These are phyloP conservation scores for Alternaria viburni DNA, from an alignment of 2,329 filamentous ascomycete species.

Conservation along the genomic window DNA sequence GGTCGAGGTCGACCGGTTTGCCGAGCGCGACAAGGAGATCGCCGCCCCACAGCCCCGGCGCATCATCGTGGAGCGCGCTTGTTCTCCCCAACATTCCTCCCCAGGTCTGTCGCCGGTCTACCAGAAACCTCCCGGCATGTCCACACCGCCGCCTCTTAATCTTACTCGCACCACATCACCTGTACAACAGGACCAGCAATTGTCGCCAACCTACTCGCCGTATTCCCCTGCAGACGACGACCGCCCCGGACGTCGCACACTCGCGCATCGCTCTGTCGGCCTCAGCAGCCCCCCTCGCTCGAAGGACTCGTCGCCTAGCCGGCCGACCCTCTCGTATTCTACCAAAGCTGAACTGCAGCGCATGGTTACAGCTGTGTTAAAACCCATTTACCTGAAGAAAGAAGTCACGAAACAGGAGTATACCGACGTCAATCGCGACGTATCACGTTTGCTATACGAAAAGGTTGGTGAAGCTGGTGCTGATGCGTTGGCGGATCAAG, in stretches of 20 bases:
- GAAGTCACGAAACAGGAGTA: constrained; percentile 88
- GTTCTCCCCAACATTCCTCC: constrained; percentile 62
- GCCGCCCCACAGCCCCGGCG: constrained; percentile 48
- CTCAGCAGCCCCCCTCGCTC: constrained; percentile 57
- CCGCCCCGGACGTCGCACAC: constrained; percentile 46
- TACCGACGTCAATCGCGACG: constrained; percentile 86
- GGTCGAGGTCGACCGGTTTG: constrained; percentile 66
- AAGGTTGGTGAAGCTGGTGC: constrained; percentile 58
- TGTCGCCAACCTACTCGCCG: constrained; percentile 76
- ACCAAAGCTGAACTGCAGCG: constrained; percentile 88
- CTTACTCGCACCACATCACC: constrained; percentile 69
- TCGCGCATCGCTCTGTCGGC: constrained; percentile 38
- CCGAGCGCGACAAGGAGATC: constrained; percentile 46
- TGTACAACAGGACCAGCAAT: constrained; percentile 52
- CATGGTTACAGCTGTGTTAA: constrained; percentile 83
- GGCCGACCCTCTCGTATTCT: constrained; percentile 72
- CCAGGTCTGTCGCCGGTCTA: constrained; percentile 72
- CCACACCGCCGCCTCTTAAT: constrained; percentile 69
- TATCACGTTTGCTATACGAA: constrained; percentile 88
- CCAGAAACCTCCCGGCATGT: constrained; percentile 71
- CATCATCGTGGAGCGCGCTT: constrained; percentile 49
- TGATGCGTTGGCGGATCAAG: constrained; percentile 64
- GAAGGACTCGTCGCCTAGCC: constrained; percentile 71
- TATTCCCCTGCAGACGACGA: constrained; percentile 58
- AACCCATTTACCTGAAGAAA: constrained; percentile 80